Conservation (phyloP, 1,284 basidiomycete species). For the Malassezia sp. region DNA sequence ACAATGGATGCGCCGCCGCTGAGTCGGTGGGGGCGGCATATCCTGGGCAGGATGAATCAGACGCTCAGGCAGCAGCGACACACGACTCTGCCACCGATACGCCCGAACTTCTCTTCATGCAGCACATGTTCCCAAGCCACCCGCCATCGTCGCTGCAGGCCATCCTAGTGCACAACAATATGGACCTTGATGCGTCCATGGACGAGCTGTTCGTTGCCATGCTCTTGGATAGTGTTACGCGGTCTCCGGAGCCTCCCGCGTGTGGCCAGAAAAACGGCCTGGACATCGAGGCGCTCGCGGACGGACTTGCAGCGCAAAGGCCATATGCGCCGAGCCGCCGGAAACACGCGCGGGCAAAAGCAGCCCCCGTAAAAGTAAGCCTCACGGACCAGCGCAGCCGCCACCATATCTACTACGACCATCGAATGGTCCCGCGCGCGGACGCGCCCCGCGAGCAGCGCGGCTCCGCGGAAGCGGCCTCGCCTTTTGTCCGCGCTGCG, state of each 20-base stretch:
- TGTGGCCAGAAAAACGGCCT: too few species aligned
- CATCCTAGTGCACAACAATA: constrained; percentile 17
- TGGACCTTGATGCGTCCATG: constrained; percentile 26
- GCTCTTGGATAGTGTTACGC: too few species aligned
- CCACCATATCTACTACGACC: constrained; percentile 10
- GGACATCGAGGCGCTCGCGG: constrained; percentile 24
- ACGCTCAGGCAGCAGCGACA: too few species aligned
- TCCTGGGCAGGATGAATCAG: too few species aligned
- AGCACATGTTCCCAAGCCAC: constrained; percentile 17
- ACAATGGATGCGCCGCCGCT: neutral
- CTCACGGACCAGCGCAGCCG: constrained; percentile 29
- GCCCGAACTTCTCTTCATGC: constrained; percentile 15
- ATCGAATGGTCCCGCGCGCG: too few species aligned
- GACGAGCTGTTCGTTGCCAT: constrained; percentile 31
- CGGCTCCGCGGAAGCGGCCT: constrained; percentile 8
- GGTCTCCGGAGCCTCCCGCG: too few species aligned
- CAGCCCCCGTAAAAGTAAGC: constrained; percentile 19
- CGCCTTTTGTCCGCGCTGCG: neutral
- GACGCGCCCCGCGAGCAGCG: too few species aligned
- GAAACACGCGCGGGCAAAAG: constrained; percentile 2
- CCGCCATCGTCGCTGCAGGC: neutral
- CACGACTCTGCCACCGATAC: too few species aligned
- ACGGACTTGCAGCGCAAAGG: constrained; percentile 6
- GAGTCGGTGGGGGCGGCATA: neutral
- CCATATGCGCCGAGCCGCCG: too few species aligned